These are phyloP conservation scores for Thielaviopsis punctulata DNA, from an alignment of 2,329 filamentous ascomycete genomes.

Conservation along the genomic window DNA sequence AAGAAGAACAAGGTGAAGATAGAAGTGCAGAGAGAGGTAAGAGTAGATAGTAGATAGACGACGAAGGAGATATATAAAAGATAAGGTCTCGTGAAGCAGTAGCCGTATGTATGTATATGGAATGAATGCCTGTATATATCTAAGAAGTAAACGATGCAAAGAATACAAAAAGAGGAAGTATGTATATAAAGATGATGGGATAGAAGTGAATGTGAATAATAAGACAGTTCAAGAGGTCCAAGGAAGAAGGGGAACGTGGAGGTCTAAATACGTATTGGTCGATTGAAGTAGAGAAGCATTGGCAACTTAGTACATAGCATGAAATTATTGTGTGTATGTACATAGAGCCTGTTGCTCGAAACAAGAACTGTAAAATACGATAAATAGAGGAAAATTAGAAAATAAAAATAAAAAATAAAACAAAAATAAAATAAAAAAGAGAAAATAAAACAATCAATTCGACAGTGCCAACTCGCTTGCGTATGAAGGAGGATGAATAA, in stretches of 20 bases:
- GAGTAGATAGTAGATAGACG: background rate
- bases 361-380: too few relatives aligned
- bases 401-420: too few relatives aligned
- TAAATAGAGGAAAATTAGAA: too few relatives aligned
- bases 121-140: background rate
- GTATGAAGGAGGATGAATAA: too few relatives aligned
- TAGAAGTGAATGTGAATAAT: background rate
- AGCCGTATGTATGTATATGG: background rate
- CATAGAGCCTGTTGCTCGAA: too few relatives aligned
- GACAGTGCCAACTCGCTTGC: too few relatives aligned
- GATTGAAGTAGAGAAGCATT: too few relatives aligned
- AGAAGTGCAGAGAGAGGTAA: background rate
- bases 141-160: background rate
- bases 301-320: too few relatives aligned
- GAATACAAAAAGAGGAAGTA: background rate
- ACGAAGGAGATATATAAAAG: background rate
- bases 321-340: too few relatives aligned
- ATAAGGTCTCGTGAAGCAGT: background rate
- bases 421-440: too few relatives aligned
- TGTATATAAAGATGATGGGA: background rate
- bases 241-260: background rate
- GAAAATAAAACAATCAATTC: too few relatives aligned
- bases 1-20: background rate
- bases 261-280: background rate
- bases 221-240: background rate